Evolutionary conservation across 805 yeast genomes (phyloP), one percentile per base, ranked within the genome.

Genomic region (Metschnikowia bowlesiae): DNA sequence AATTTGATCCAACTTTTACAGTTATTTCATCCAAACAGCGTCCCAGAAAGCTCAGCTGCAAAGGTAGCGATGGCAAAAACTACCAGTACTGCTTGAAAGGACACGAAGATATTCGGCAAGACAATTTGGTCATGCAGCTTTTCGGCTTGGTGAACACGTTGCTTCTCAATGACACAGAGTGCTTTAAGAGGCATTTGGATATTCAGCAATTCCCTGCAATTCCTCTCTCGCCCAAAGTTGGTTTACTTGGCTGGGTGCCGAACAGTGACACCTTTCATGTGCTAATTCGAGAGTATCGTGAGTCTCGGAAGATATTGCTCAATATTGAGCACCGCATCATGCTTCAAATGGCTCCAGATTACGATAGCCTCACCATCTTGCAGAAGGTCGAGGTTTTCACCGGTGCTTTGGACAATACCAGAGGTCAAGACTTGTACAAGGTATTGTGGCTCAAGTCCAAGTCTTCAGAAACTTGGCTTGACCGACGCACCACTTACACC

Each of bases 281-380:
- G 6, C 75, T 94, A 55, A 92, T 94, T 48, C 80, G 90, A 53
- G 98, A 92, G 59, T 90, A 91, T 65, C 81, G 99, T 60, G 97
- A 90, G 57, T 85, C 92, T 7, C 80, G 96, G 51, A 91, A 89
- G 73, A 88, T 91, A 42, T 76, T 92, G 53, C 71, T 92, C 55
- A 92, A 92, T 65, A 89, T 92, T 59, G 99, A 92, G 66, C 97
- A 92, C 65, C 79, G 97, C 55, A 88, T 92, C 49, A 91, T 92
- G 96, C 70, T 89, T 36, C 98, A 92, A 66, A 92, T 92, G 98
- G 96, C 98, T 0, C 97, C 97, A 1, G 91, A 91, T 64, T 94
- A 88, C 68, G 99, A 94, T 57, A 86, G 83, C 53, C 73, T 94
- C 65, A 90, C 97, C 0, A 74, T 91, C 29, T 70, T 94, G 53